A percentile compares a stretch with the other conserved stretches of the same genome.
Evolutionary conservation across 2,329 filamentous ascomycete species (phyloP).

Genomic region (Epicoccum sorghinum): DNA sequence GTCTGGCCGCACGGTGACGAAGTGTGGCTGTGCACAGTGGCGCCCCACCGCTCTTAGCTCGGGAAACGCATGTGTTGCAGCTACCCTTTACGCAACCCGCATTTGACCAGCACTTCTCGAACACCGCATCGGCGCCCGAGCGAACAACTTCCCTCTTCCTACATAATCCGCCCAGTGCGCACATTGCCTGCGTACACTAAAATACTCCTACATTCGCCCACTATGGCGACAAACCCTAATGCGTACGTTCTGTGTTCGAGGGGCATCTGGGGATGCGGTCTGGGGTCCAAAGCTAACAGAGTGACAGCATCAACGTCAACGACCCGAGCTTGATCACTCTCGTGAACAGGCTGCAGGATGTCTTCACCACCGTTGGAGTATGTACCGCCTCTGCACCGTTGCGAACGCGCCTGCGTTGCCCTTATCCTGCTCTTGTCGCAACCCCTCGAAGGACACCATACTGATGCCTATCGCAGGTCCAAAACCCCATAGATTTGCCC

Average conservation of each 20-base stretch:
- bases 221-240: conserved; percentile 50
- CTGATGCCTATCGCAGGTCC: conserved; percentile 66
- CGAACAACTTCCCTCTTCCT: conserved; percentile 15
- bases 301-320: conserved; percentile 71
- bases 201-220: conserved; percentile 27
- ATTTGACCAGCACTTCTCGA: conserved; percentile 20
- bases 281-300: conserved; percentile 35
- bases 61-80: conserved; percentile 18
- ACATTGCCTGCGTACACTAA: conserved; percentile 8
- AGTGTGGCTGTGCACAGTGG: conserved; percentile 13
- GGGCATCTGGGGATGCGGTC: conserved; percentile 19
- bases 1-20: conserved; percentile 4
- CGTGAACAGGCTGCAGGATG: conserved; percentile 99
- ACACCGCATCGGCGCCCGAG: conserved; percentile 25
- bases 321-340: conserved; percentile 75
- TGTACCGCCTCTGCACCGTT: conserved; percentile 41
- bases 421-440: conserved; percentile 8
- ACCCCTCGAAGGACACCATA: conserved; percentile 18
- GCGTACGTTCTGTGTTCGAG: conserved; percentile 40
- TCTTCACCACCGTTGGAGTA: conserved; percentile 94
- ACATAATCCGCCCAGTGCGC: conserved; percentile 7
- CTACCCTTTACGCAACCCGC: conserved; percentile 4
- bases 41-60: conserved; percentile 8
- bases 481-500: conserved; percentile 98
- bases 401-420: conserved; percentile 1